A percentile compares a stretch with the other conserved stretches of the same genome.
Evolutionary conservation across 306 rosid genomes (phyloP).

Genomic region (Nissolia schottii): DNA sequence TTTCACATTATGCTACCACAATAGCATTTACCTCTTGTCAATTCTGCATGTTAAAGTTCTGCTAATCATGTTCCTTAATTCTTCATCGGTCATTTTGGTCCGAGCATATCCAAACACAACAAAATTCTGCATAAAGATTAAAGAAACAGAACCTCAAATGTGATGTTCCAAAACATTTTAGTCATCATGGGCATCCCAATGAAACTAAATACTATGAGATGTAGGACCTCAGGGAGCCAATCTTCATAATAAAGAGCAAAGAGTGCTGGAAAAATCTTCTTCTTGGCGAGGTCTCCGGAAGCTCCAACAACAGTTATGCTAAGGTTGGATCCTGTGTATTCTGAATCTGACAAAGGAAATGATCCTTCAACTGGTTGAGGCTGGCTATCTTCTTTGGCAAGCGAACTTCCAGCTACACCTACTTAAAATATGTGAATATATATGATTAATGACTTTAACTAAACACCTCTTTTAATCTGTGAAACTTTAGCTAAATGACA

Average conservation of each 20-base stretch:
- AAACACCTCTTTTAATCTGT: background rate
- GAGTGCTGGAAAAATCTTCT: constrained; percentile 96
- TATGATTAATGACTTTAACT: constrained; percentile 17
- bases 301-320: constrained; percentile 94
- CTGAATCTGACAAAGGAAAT: constrained; percentile 39
- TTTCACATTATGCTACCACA: background rate
- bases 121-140: constrained; percentile 58
- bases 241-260: constrained; percentile 92
- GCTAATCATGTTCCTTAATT: constrained; percentile 79
- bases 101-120: constrained; percentile 82
- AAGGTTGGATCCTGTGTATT: constrained; percentile 48
- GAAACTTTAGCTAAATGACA: constrained; percentile 7
- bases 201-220: constrained; percentile 6
- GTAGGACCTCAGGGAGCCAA: constrained; percentile 73
- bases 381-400: constrained; percentile 40
- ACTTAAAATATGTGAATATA: constrained; percentile 23
- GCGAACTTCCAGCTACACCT: constrained; percentile 58
- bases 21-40: constrained; percentile 62
- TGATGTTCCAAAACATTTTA: constrained; percentile 10
- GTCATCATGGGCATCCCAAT: background rate
- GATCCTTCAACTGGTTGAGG: constrained; percentile 34
- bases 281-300: constrained; percentile 96
- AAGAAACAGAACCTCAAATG: constrained; percentile 1
- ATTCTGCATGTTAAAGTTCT: constrained; percentile 88
- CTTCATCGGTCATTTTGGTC: constrained; percentile 72